Base-by-base conservation (phyloP, 768 basidiomycete genomes). In the Arthromyces matolae region DNA sequence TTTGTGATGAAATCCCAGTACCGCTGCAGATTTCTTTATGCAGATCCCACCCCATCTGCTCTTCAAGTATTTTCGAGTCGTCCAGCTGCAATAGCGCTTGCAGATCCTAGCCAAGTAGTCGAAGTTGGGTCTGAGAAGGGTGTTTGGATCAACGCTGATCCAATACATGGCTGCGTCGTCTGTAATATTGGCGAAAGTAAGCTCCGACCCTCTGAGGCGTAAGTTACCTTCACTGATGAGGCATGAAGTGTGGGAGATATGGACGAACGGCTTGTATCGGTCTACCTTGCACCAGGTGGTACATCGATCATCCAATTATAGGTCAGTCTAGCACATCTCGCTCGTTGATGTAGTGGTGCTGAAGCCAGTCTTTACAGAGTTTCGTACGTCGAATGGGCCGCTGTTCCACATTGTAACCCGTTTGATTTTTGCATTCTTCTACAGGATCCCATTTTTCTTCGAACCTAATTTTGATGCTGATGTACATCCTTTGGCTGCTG, bases 181-280 rank as follows among this genome's bases (percentile, higher is more conserved):
- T 92, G 90, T 64, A 96, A 96, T 58, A 84, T 96, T 32, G 93
- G 93, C 19, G 87, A 91, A 72, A 95, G 92, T 89, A 50, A 62
- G 84, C 67, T 25, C 16, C 29, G 28, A 12, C 8, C 33, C 3
- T 32, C 35, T 8, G 13, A 9, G n/a, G 14, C 27, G 2, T 18
- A 20, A 14, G 9, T 18, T 3, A 45, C 12, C 1, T 27, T 8
- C 19, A 22, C 14, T 22, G 18, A 37, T 3, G 34, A 9, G 18
- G 19, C 35, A 33, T 14, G 6, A 52, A 89, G 86, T 93, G 91
- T 93, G 91, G 88, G 88, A 93, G 73, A 76, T 84, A 37, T 95
- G 92, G 92, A 84, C 87, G 5, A 82, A 85, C 53, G 93, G 93
- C 0, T 63, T 94, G 40, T 96, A 95, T 71, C 64, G 66, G 8